Percentiles rank a stretch among this genome's conserved stretches.
Conservation (phyloP, 1,139 yeast genomes). For the Blastobotrys arbuscula region DNA sequence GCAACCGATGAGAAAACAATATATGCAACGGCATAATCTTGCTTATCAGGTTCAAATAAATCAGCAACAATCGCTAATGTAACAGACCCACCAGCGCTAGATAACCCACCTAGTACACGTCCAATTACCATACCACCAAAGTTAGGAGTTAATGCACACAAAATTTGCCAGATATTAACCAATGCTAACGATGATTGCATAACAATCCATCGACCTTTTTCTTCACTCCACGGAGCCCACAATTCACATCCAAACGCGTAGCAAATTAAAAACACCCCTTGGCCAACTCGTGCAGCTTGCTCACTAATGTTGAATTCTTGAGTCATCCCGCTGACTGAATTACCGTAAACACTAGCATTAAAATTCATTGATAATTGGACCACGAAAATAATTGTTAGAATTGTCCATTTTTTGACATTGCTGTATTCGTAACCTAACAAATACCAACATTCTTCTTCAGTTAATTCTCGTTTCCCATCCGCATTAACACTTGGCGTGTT, state of each 20-base stretch:
- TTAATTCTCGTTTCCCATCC: constrained; percentile 21
- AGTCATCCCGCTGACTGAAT: constrained; percentile 30
- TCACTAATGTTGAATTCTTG: constrained; percentile 32
- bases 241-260: constrained; percentile 41
- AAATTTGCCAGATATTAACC: constrained; percentile 38
- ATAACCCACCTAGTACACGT: constrained; percentile 32
- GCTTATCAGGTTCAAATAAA: constrained; percentile 38
- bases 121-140: constrained; percentile 34
- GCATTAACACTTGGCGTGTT: not conserved
- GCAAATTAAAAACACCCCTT: constrained; percentile 36
- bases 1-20: constrained; percentile 40
- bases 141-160: constrained; percentile 37
- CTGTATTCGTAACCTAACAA: constrained; percentile 35
- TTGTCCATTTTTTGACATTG: constrained; percentile 35
- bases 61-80: constrained; percentile 41
- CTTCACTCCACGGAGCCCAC: constrained; percentile 43
- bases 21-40: constrained; percentile 38
- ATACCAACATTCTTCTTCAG: constrained; percentile 36
- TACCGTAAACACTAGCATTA: constrained; percentile 37
- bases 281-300: constrained; percentile 35
- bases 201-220: constrained; percentile 38
- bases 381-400: constrained; percentile 34
- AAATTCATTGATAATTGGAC: constrained; percentile 41
- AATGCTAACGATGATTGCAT: constrained; percentile 36
- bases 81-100: constrained; percentile 38